Percentiles rank a stretch among this genome's conserved stretches.
Conservation (phyloP, 352 stramenopile species). For the Globisporangium recalcitrans region DNA sequence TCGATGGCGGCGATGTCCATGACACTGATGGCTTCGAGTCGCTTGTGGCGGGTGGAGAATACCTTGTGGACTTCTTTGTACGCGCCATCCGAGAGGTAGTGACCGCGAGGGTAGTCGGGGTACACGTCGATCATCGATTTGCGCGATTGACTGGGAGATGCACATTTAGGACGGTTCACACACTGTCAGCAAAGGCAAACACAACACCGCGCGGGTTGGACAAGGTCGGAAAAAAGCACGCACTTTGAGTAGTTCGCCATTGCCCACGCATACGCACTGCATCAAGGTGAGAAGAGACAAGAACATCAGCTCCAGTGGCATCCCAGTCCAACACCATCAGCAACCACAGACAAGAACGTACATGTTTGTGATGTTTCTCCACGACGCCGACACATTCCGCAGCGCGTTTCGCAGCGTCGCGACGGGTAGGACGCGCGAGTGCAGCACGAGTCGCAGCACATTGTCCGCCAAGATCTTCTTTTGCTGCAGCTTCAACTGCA, state of each 20-base stretch:
- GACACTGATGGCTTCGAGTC: slow-evolving; percentile 76
- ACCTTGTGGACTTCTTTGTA: slow-evolving; percentile 91
- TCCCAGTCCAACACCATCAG: background rate
- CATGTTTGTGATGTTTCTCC: slow-evolving; percentile 37
- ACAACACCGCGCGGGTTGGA: background rate
- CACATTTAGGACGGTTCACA: background rate
- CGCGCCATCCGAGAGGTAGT: slow-evolving; percentile 76
- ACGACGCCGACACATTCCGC: slow-evolving; percentile 39
- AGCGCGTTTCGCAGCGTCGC: slow-evolving; percentile 28
- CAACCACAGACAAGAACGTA: slow-evolving; percentile 21
- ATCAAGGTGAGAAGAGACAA: background rate
- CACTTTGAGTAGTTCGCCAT: slow-evolving; percentile 53
- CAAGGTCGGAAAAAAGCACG: background rate
- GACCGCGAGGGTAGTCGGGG: slow-evolving; percentile 44
- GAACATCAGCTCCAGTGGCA: background rate
- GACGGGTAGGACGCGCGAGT: slow-evolving; percentile 33
- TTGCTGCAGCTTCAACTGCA: slow-evolving; percentile 15
- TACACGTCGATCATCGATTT: slow-evolving; percentile 46
- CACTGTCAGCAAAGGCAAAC: background rate
- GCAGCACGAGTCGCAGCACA: slow-evolving; percentile 39
- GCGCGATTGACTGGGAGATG: slow-evolving; percentile 11
- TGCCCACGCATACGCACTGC: slow-evolving; percentile 45
- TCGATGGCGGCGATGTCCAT: slow-evolving; percentile 93
- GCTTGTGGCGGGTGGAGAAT: slow-evolving; percentile 45
- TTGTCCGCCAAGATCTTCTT: slow-evolving; percentile 26